These are phyloP conservation scores for Iberis pinnata DNA, from an alignment of 345 rosid genomes.

Conservation along the genomic window DNA sequence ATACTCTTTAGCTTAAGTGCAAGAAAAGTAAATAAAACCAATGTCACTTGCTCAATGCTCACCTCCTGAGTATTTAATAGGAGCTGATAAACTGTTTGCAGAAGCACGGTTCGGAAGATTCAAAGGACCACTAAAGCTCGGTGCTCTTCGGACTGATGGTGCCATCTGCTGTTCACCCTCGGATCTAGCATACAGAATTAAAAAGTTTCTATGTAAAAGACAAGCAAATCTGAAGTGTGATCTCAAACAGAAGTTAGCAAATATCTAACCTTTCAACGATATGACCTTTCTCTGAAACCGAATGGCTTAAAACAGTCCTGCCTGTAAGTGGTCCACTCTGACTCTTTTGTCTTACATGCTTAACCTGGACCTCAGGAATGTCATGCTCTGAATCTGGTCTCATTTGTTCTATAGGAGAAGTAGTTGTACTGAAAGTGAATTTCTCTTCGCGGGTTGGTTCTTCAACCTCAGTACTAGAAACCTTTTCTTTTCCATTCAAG, in stretches of 20 bases:
- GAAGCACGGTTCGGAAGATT: constrained; percentile 95
- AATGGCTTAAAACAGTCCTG: constrained; percentile 46
- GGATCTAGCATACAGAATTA: constrained; percentile 35
- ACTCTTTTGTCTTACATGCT: constrained; percentile 59
- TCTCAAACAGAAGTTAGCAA: constrained; percentile 12
- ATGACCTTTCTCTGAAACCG: constrained; percentile 50
- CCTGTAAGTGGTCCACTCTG: constrained; percentile 86
- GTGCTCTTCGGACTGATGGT: constrained; percentile 46
- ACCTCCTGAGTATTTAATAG: constrained; percentile 94
- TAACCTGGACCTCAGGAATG: constrained; percentile 37
- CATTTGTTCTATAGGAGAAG: constrained; percentile 39
- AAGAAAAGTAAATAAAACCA: constrained; percentile 3
- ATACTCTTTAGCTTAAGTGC: constrained; percentile 1
- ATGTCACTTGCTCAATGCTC: constrained; percentile 25
- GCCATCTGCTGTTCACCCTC: constrained; percentile 44
- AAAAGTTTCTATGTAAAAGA: constrained; percentile 1
- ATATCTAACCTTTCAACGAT: constrained; percentile 53
- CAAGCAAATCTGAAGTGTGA: constrained; percentile 8
- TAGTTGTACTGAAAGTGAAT: constrained; percentile 34
- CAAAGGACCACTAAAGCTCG: constrained; percentile 95
- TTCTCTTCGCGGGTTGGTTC: constrained; percentile 40
- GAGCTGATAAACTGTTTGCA: constrained; percentile 97
- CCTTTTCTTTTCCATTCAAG: constrained; percentile 47
- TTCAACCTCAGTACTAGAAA: constrained; percentile 35
- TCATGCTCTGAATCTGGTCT: constrained; percentile 52